phyloP scores from a whole-genome alignment of 805 yeast genomes.

The Candida sphagnicola region DNA sequence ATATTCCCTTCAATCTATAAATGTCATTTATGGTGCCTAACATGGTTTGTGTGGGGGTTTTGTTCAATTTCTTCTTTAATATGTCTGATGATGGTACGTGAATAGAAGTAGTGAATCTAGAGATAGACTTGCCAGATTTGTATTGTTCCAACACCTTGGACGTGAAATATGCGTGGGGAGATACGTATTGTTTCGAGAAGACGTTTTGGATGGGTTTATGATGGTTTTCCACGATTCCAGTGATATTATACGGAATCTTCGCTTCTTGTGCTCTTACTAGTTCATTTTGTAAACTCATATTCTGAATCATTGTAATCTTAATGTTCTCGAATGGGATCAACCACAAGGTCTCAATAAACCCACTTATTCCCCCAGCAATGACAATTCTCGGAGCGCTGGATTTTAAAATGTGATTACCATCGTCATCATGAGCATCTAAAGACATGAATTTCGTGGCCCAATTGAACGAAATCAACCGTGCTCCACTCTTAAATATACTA shows the following conservation, averaged over 20 bases:
- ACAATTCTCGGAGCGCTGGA: constrained; percentile 77
- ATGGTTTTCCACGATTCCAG: constrained; percentile 22
- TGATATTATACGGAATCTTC: constrained; percentile 21
- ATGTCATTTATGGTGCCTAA: constrained; percentile 59
- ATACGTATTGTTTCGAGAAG: constrained; percentile 31
- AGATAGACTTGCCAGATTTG: constrained; percentile 17
- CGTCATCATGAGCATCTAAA: constrained; percentile 29
- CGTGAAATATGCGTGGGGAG: constrained; percentile 41
- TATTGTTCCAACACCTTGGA: constrained; percentile 27
- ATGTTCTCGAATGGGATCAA: constrained; percentile 89
- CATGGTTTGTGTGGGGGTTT: constrained; percentile 52
- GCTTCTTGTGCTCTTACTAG: constrained; percentile 12
- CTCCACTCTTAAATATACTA: constrained; percentile 64
- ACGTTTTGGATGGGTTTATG: constrained; percentile 21
- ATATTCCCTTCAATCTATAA: constrained; percentile 64
- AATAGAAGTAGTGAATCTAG: constrained; percentile 18
- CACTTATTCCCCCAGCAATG: constrained; percentile 82
- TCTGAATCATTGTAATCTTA: constrained; percentile 77
- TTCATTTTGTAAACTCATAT: constrained; percentile 38
- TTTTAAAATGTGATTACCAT: constrained; percentile 44
- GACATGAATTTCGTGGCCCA: constrained; percentile 67
- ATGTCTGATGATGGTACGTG: constrained; percentile 15
- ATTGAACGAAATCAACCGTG: constrained; percentile 73
- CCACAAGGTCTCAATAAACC: constrained; percentile 74
- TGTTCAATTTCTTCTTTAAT: constrained; percentile 35